Evolutionary conservation across 2,329 filamentous ascomycete species (phyloP).

Genomic region (Xylaria sp.): DNA sequence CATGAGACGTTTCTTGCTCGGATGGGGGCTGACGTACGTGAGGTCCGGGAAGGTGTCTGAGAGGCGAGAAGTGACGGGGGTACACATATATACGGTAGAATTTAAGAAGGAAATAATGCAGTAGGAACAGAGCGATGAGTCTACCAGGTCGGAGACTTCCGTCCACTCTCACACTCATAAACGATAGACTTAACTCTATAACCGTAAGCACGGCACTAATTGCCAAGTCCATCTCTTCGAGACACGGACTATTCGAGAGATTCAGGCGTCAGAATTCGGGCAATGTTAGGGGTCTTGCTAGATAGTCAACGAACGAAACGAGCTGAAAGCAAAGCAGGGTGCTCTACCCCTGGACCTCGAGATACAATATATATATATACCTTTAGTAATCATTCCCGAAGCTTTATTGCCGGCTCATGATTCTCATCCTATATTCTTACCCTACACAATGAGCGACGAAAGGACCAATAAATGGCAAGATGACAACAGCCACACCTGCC

Average conservation of each 20-base stretch:
- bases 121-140: conserved; percentile 11
- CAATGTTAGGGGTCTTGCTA: neutral
- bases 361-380: neutral
- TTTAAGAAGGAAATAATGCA: conserved; percentile 45
- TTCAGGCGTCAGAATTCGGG: neutral
- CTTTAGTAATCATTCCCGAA: no score
- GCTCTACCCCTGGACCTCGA: neutral
- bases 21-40: conserved; percentile 47
- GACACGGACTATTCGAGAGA: neutral
- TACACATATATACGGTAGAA: conserved; percentile 55
- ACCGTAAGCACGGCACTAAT: conserved; percentile 32
- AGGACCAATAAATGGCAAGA: neutral
- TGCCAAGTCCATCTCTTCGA: conserved; percentile 36
- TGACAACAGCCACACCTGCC: neutral
- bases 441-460: neutral
- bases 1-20: neutral
- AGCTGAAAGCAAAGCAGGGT: neutral
- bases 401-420: neutral
- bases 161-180: neutral
- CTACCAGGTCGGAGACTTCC: neutral
- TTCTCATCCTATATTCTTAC: neutral
- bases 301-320: neutral
- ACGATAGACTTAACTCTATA: conserved; percentile 30
- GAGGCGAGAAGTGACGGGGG: conserved; percentile 56
- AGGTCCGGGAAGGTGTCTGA: conserved; percentile 59